Conservation (phyloP, 2,329 filamentous ascomycete species). For the Blastomyces percursus region DNA sequence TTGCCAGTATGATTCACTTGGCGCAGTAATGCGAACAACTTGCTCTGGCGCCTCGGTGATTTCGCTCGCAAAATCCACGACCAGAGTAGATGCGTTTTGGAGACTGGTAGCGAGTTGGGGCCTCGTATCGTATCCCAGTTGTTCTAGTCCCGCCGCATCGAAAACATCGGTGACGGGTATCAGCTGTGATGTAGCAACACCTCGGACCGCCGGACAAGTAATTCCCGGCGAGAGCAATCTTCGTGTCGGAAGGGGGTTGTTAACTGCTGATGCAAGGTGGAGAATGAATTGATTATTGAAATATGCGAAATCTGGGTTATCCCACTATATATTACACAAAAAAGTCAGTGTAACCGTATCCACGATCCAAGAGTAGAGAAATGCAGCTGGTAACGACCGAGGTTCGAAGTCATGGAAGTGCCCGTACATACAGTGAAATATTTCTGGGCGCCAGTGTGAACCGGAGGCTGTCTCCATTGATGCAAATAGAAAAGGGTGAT, state of each 20-base stretch:
- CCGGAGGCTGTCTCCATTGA: background rate
- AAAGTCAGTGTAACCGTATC: background rate
- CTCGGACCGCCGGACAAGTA: conserved; percentile 4
- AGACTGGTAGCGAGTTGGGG: background rate
- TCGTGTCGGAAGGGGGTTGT: conserved; percentile 3
- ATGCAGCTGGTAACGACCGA: background rate
- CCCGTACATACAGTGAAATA: conserved; percentile 7
- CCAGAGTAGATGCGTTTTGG: background rate
- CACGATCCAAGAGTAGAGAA: background rate
- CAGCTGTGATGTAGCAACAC: conserved; percentile 2
- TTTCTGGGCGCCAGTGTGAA: background rate
- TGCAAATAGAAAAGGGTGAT: background rate
- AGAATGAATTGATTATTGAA: conserved; percentile 8
- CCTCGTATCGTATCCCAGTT: conserved; percentile 3
- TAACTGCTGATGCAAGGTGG: conserved; percentile 2
- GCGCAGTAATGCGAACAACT: conserved; percentile 4
- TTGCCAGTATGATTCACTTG: conserved; percentile 6
- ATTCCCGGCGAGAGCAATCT: conserved; percentile 3
- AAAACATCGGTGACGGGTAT: conserved; percentile 6
- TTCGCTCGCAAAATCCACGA: conserved; percentile 2
- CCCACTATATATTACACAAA: conserved; percentile 2
- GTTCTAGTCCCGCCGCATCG: background rate
- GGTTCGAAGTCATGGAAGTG: background rate
- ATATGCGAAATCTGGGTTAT: conserved; percentile 6
- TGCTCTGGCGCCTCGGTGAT: conserved; percentile 1